Evolutionary conservation across 352 stramenopile species (phyloP).

Genomic region (Thraustotheca clavata): DNA sequence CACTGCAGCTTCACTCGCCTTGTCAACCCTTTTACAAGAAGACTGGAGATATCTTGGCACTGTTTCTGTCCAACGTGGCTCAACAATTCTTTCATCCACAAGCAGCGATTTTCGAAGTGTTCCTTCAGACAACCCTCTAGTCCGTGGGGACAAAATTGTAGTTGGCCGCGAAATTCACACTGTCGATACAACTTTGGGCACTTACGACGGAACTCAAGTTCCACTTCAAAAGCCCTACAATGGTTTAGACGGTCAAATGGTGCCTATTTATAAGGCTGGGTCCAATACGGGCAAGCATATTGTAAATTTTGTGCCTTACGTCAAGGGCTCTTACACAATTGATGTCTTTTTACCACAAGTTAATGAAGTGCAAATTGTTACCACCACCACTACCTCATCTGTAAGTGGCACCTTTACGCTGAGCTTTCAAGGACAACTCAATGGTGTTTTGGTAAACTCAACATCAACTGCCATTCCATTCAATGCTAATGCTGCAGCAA

Average conservation of each 20-base stretch:
- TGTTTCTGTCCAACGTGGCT: constrained; percentile 32
- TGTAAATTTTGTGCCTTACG: constrained; percentile 82
- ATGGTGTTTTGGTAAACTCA: constrained; percentile 14
- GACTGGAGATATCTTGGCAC: constrained; percentile 69
- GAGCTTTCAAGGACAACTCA: constrained; percentile 26
- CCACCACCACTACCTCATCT: constrained; percentile 33
- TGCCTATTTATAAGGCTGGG: constrained; percentile 60
- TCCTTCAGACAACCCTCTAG: constrained; percentile 33
- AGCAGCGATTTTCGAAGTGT: constrained; percentile 32
- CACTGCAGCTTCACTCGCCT: constrained; percentile 27
- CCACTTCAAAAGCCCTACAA: constrained; percentile 63
- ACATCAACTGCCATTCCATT: constrained; percentile 49
- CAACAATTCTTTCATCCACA: constrained; percentile 32
- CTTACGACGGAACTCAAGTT: constrained; percentile 48
- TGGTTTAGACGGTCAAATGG: constrained; percentile 39
- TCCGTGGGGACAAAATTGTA: constrained; percentile 70
- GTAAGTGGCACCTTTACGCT: constrained; percentile 65
- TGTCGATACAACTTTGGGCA: constrained; percentile 43
- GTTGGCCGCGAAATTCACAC: constrained; percentile 67
- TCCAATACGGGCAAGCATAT: constrained; percentile 61
- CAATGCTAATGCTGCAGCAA: constrained; percentile 26
- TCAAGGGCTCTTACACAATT: constrained; percentile 86
- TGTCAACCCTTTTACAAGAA: constrained; percentile 45
- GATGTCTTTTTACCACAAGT: constrained; percentile 70
- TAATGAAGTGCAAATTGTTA: constrained; percentile 65